Conservation (phyloP, 441 rosid species). For the Theobroma grandiflorum region DNA sequence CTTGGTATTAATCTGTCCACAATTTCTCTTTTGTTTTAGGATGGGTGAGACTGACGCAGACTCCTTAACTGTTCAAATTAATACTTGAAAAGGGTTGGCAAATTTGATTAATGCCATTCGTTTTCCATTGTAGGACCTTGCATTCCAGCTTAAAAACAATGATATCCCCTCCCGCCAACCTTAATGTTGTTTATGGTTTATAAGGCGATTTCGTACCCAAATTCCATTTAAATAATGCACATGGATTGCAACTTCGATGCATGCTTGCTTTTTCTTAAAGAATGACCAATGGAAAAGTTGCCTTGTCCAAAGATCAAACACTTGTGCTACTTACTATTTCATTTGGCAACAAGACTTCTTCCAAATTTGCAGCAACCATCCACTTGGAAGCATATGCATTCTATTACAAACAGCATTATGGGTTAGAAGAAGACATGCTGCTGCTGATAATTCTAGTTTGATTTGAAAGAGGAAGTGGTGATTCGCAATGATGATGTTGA, state of each 20-base stretch:
- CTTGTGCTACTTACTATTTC: too few species aligned
- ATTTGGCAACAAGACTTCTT: too few species aligned
- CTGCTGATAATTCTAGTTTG: not conserved
- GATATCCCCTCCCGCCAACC: not conserved
- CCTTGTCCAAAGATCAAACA: not conserved
- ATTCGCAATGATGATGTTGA: not conserved
- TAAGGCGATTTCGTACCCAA: too few species aligned
- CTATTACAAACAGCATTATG: too few species aligned
- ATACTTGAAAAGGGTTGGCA: not conserved
- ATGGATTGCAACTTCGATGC: not conserved
- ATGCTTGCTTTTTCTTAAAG: conserved; percentile 14
- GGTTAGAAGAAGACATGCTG: not conserved
- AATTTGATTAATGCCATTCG: not conserved
- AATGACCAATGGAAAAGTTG: not conserved
- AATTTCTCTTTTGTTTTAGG: not conserved
- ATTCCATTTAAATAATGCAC: not conserved
- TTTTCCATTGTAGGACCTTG: not conserved
- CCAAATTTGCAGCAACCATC: too few species aligned
- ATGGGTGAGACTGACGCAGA: not conserved
- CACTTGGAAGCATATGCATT: too few species aligned
- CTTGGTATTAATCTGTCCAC: not conserved
- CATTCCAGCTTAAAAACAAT: not conserved
- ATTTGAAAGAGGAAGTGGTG: not conserved
- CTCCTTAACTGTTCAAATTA: not conserved
- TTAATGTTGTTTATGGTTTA: not conserved